These are phyloP conservation scores for Protomyces inundatus DNA, from an alignment of 1,139 yeast genomes.

Conservation along the genomic window DNA sequence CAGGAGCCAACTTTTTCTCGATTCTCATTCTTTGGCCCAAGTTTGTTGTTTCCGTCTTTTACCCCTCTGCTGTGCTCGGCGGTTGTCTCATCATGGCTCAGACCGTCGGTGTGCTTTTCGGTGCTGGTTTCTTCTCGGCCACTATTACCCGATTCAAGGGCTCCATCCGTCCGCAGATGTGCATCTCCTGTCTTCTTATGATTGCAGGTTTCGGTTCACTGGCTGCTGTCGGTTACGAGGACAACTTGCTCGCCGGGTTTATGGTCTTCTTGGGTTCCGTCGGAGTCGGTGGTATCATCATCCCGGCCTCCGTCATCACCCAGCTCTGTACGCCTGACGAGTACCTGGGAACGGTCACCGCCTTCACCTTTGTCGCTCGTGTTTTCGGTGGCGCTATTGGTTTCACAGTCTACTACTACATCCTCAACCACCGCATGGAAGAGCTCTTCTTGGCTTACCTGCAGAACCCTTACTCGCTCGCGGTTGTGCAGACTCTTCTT, in stretches of 20 bases:
- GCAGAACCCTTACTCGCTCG: neutral
- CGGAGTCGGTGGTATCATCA: conserved; percentile 22
- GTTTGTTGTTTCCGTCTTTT: conserved; percentile 8
- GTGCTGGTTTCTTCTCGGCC: conserved; percentile 24
- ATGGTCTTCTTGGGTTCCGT: conserved; percentile 14
- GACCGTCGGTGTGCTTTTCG: conserved; percentile 15
- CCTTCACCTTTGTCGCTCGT: conserved; percentile 18
- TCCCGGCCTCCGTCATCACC: conserved; percentile 23
- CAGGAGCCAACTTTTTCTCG: conserved; percentile 20
- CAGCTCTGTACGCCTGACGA: conserved; percentile 22
- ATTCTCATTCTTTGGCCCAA: conserved; percentile 23
- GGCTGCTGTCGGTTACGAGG: conserved; percentile 2
- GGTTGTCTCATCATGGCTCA: conserved; percentile 23
- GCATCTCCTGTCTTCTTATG: conserved; percentile 13
- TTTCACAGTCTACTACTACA: conserved; percentile 19
- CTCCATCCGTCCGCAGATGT: conserved; percentile 17
- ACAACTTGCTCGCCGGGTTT: conserved; percentile 5
- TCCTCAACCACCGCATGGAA: conserved; percentile 8
- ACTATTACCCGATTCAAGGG: conserved; percentile 22
- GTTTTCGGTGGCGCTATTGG: conserved; percentile 24
- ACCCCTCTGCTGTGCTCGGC: neutral
- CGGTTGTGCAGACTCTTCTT: conserved; percentile 1
- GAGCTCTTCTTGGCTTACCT: neutral
- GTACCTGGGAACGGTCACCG: conserved; percentile 20
- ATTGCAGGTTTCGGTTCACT: conserved; percentile 20